These are phyloP conservation scores for Linnemannia hyalina DNA, from an alignment of 192 early-diverging fungal genomes.

Conservation along the genomic window DNA sequence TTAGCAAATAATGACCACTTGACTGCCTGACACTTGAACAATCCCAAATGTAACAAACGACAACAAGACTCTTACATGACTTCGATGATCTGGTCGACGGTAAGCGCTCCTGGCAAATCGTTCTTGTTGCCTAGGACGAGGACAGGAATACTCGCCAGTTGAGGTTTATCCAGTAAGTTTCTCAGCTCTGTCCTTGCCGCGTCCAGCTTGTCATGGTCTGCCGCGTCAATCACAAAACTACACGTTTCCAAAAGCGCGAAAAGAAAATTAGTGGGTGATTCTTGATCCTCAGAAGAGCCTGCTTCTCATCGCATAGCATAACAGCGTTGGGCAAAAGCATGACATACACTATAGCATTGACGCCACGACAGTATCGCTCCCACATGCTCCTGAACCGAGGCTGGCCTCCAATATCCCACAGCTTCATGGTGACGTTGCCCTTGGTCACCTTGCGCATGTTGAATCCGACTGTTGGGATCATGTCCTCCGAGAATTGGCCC, in stretches of 20 bases:
- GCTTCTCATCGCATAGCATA: background rate
- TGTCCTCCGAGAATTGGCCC: constrained; percentile 86
- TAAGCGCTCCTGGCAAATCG: constrained; percentile 90
- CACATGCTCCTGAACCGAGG: constrained; percentile 98
- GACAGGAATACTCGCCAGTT: constrained; percentile 94
- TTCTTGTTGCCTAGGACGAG: constrained; percentile 99
- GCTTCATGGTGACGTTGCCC: constrained; percentile 96
- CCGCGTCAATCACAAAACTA: constrained; percentile 96
- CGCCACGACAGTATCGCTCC: constrained; percentile 89
- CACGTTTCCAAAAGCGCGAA: background rate
- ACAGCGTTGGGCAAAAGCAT: background rate
- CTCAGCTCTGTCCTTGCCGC: constrained; percentile 94
- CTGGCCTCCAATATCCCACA: constrained; percentile 99
- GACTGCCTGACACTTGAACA: background rate
- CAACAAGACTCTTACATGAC: constrained; percentile 72
- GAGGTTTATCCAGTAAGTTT: constrained; percentile 92
- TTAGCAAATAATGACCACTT: background rate
- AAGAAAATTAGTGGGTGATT: background rate
- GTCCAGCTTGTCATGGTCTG: constrained; percentile 93
- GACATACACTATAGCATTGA: constrained; percentile 96
- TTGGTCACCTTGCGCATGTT: constrained; percentile 97
- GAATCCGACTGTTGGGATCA: constrained; percentile 98
- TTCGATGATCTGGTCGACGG: constrained; percentile 92
- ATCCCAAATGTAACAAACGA: no score
- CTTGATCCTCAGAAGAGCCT: background rate